Evolutionary conservation across 805 yeast species (phyloP).

Genomic region (Cyberlindnera samutprakarnensis): DNA sequence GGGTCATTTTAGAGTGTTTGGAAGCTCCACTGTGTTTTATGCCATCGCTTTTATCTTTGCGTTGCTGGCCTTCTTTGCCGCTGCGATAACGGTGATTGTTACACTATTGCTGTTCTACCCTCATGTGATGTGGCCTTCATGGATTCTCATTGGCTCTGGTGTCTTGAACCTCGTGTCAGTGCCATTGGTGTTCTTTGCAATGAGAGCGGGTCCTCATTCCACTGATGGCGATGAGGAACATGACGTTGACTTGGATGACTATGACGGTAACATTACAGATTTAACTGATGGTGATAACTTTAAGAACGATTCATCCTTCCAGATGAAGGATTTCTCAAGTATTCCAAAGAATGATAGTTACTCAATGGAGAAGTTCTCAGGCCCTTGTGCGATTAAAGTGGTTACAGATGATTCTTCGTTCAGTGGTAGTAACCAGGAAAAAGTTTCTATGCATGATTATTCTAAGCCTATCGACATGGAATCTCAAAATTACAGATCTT

Average conservation of each 20-base stretch:
- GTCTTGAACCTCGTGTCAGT: slow-evolving; percentile 44
- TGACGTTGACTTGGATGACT: slow-evolving; percentile 1
- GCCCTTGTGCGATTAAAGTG: slow-evolving; percentile 13
- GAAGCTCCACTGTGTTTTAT: slow-evolving; percentile 24
- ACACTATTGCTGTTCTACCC: slow-evolving; percentile 56
- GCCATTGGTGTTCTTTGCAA: slow-evolving; percentile 39
- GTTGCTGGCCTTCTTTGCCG: slow-evolving; percentile 42
- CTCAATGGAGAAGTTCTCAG: slow-evolving; percentile 11
- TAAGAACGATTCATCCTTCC: slow-evolving; percentile 8
- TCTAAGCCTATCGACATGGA: slow-evolving; percentile 11
- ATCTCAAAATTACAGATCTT: slow-evolving; percentile 10
- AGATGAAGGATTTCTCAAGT: slow-evolving; percentile 8
- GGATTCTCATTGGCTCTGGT: slow-evolving; percentile 66
- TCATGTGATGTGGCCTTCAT: slow-evolving; percentile 59
- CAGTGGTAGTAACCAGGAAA: slow-evolving; percentile 16
- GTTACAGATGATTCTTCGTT: slow-evolving; percentile 20
- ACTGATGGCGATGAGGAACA: slow-evolving; percentile 8
- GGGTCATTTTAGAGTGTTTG: slow-evolving; percentile 24
- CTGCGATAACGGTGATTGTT: slow-evolving; percentile 49
- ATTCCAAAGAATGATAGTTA: slow-evolving; percentile 2
- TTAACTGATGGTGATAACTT: slow-evolving; percentile 18
- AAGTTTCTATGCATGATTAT: slow-evolving; percentile 18
- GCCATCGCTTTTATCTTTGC: slow-evolving; percentile 38
- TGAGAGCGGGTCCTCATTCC: slow-evolving; percentile 14
- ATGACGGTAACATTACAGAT: slow-evolving; percentile 19